Conservation (phyloP, 306 rosid species). For the Acacia confusa region DNA sequence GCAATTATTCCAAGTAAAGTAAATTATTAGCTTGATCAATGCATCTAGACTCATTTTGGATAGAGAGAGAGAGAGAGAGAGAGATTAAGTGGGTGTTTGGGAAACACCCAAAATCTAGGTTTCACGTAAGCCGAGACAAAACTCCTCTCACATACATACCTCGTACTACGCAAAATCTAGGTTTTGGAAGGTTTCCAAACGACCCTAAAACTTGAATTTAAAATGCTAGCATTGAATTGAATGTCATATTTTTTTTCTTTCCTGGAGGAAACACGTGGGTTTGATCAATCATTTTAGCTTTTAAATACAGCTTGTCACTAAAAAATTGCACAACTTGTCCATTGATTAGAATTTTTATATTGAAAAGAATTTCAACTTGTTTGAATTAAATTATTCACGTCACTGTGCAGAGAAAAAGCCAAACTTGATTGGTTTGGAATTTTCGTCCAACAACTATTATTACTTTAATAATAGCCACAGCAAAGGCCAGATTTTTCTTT, state of each 20-base stretch:
- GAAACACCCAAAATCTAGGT: no score
- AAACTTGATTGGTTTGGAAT: constrained; percentile 20
- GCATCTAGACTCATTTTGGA: constrained; percentile 3
- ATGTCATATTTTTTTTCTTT: neutral
- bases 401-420: constrained; percentile 30
- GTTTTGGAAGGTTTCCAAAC: no score
- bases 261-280: constrained; percentile 24
- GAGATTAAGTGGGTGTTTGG: no score
- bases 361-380: constrained; percentile 46
- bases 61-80: neutral
- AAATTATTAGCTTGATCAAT: neutral
- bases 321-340: constrained; percentile 11
- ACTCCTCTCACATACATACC: no score
- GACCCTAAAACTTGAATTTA: constrained; percentile 23
- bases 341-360: constrained; percentile 25
- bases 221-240: constrained; percentile 32
- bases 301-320: neutral
- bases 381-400: constrained; percentile 41
- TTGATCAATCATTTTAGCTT: constrained; percentile 31
- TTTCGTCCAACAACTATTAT: constrained; percentile 26
- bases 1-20: neutral
- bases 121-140: no score
- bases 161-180: no score
- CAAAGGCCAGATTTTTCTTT: neutral
- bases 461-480: neutral